Conservation (phyloP, 805 yeast genomes). For the Candida manassasensis region DNA sequence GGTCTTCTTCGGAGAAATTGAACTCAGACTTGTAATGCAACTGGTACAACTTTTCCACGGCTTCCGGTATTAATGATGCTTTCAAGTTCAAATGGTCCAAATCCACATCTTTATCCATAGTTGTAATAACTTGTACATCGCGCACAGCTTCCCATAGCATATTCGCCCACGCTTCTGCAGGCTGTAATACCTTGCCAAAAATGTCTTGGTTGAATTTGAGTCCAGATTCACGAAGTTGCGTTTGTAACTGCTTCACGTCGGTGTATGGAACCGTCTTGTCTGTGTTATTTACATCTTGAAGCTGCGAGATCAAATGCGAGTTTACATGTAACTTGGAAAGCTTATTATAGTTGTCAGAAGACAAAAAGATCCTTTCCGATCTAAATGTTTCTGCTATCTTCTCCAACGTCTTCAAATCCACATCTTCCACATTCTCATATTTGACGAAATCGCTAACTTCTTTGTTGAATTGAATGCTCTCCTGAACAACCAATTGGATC, state of each 20-base stretch:
- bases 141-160: slow-evolving; percentile 13
- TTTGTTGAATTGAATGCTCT: slow-evolving; percentile 22
- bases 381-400: slow-evolving; percentile 16
- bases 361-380: slow-evolving; percentile 20
- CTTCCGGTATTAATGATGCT: slow-evolving; percentile 14
- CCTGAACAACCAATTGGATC: slow-evolving; percentile 19
- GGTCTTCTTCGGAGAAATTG: slow-evolving; percentile 27
- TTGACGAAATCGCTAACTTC: slow-evolving; percentile 15
- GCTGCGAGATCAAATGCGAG: slow-evolving; percentile 14
- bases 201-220: slow-evolving; percentile 13
- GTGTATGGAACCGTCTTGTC: slow-evolving; percentile 12
- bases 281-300: slow-evolving; percentile 8
- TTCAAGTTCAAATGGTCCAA: slow-evolving; percentile 15
- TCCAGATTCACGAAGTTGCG: slow-evolving; percentile 18
- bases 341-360: slow-evolving; percentile 21
- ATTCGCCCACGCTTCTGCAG: slow-evolving; percentile 22
- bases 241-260: slow-evolving; percentile 21
- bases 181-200: slow-evolving; percentile 12
- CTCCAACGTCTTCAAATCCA: slow-evolving; percentile 15
- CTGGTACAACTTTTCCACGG: slow-evolving; percentile 17
- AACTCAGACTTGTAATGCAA: slow-evolving; percentile 18
- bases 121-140: slow-evolving; percentile 13
- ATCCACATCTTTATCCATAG: slow-evolving; percentile 13
- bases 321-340: slow-evolving; percentile 24
- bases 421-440: slow-evolving; percentile 11